Conservation (phyloP, 106 monocot genomes). For the Apostasia ramifera region DNA sequence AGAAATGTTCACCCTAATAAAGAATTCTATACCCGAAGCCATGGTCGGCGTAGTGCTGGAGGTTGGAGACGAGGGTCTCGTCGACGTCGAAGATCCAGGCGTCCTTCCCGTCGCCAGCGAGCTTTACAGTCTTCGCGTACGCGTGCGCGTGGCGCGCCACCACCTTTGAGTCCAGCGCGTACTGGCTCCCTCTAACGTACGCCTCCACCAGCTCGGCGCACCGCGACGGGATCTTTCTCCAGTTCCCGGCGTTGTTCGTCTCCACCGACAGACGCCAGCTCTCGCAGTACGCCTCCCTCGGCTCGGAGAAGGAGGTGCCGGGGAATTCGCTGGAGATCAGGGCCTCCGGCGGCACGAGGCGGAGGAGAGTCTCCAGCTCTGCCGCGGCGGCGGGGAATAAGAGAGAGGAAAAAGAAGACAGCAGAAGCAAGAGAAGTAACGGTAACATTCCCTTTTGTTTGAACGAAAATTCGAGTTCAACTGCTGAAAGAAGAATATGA, state of each 20-base stretch:
- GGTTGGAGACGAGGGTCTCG: constrained; percentile 37
- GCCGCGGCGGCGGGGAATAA: too few relatives aligned
- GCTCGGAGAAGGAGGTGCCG: not conserved
- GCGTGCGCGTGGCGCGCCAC: constrained; percentile 15
- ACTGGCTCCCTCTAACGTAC: constrained; percentile 30
- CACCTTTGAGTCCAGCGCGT: constrained; percentile 26
- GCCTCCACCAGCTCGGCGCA: constrained; percentile 17
- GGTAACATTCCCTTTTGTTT: not conserved
- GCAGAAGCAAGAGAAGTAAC: not conserved
- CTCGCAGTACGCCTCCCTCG: constrained; percentile 13
- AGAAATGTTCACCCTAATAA: not conserved
- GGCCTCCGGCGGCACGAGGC: not conserved
- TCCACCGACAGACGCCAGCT: constrained; percentile 41
- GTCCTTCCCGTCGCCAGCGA: constrained; percentile 31
- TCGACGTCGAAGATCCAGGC: constrained; percentile 47
- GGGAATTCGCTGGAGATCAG: not conserved
- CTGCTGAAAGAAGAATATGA: not conserved
- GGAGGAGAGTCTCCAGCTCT: not conserved
- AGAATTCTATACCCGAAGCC: constrained; percentile 13
- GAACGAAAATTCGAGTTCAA: not conserved
- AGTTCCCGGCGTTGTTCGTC: constrained; percentile 31
- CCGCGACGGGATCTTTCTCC: constrained; percentile 10
- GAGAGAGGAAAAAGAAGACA: not conserved
- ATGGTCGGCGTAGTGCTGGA: constrained; percentile 29
- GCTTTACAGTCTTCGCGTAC: constrained; percentile 16